phyloP scores from a whole-genome alignment of 805 yeast species.

The Saccharomycopsis oosterbeekiorum region DNA sequence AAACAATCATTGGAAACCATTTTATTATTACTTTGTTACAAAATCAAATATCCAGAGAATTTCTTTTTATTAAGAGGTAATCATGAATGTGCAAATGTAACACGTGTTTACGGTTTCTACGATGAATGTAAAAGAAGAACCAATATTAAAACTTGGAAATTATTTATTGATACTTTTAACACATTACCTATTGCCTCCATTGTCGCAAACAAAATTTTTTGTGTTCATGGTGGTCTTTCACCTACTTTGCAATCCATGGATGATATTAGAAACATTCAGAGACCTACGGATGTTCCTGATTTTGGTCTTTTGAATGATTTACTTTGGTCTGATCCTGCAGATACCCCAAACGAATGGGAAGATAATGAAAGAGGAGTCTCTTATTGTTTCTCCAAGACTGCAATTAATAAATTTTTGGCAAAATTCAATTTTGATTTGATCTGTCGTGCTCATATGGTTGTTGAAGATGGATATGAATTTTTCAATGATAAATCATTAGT shows the following conservation, averaged over 20 bases:
- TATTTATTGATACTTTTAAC: slow-evolving; percentile 89
- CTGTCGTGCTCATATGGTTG: slow-evolving; percentile 84
- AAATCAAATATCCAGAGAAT: slow-evolving; percentile 94
- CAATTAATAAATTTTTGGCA: slow-evolving; percentile 57
- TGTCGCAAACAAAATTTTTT: slow-evolving; percentile 90
- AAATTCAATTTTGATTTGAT: slow-evolving; percentile 66
- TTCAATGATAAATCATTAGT: slow-evolving; percentile 65
- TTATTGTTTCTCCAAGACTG: slow-evolving; percentile 63
- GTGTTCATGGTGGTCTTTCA: slow-evolving; percentile 77
- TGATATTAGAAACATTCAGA: slow-evolving; percentile 58
- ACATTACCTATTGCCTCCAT: slow-evolving; percentile 92
- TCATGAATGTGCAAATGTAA: slow-evolving; percentile 95
- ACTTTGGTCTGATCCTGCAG: slow-evolving; percentile 77
- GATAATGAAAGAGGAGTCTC: slow-evolving; percentile 80
- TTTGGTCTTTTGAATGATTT: slow-evolving; percentile 68
- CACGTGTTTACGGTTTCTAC: slow-evolving; percentile 93
- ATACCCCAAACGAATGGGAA: slow-evolving; percentile 52
- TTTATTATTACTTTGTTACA: slow-evolving; percentile 76
- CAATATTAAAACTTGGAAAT: slow-evolving; percentile 80
- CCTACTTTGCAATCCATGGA: slow-evolving; percentile 56
- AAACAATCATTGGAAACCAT: slow-evolving; percentile 94
- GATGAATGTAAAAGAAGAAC: slow-evolving; percentile 96
- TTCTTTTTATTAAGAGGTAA: slow-evolving; percentile 89
- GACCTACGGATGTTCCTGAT: slow-evolving; percentile 83
- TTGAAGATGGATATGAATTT: slow-evolving; percentile 81